Evolutionary conservation across 371 early-diverging fungal species (phyloP).

Genomic region (Thermomucor indicae-seudaticae): DNA sequence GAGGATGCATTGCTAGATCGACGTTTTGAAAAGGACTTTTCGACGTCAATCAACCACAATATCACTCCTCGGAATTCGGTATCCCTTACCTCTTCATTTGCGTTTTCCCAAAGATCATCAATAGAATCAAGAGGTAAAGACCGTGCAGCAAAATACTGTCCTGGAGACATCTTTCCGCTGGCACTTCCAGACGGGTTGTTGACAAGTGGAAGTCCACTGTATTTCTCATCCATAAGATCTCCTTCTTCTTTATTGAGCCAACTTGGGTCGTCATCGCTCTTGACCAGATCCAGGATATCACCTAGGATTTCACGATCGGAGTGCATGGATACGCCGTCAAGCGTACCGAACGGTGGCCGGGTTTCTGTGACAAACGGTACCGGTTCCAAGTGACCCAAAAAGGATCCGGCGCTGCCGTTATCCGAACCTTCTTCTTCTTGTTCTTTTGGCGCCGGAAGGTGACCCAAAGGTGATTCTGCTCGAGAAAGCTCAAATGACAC

Average conservation of each 20-base stretch:
- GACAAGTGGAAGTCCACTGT: constrained; percentile 15
- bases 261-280: neutral
- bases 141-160: constrained; percentile 27
- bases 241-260: constrained; percentile 8
- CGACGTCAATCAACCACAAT: too few species aligned
- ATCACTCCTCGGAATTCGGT: too few species aligned
- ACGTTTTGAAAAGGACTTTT: too few species aligned
- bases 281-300: constrained; percentile 4
- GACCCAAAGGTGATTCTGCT: neutral
- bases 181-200: constrained; percentile 1
- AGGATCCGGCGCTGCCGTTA: neutral
- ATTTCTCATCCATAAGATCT: constrained; percentile 13
- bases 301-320: constrained; percentile 19
- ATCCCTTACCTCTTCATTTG: neutral
- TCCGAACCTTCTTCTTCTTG: neutral
- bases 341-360: constrained; percentile 4
- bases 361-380: constrained; percentile 8
- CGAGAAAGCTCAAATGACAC: too few species aligned
- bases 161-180: constrained; percentile 20
- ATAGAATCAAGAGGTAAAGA: constrained; percentile 24
- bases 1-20: too few species aligned
- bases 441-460: too few species aligned
- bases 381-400: constrained; percentile 7
- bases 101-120: constrained; percentile 10
- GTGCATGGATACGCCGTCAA: constrained; percentile 14